These are phyloP conservation scores for Nitzschia sp. DNA, from an alignment of 108 stramenopile species.

Conservation along the genomic window DNA sequence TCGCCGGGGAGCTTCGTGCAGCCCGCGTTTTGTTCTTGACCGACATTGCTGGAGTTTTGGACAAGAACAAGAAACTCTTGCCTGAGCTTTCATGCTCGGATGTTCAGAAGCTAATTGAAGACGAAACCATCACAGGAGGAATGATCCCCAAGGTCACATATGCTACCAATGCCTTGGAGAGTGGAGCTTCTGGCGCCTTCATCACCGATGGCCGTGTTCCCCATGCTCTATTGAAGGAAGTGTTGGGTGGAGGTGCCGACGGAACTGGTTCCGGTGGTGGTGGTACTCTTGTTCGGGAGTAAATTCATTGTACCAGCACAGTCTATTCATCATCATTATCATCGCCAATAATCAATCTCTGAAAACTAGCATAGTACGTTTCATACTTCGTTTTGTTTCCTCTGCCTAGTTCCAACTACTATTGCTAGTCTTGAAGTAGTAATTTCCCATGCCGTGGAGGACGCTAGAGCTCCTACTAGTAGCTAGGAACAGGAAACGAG, in stretches of 20 bases:
- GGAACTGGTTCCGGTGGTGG: slow-evolving; percentile 47
- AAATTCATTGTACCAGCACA: slow-evolving; percentile 1
- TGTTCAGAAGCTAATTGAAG: slow-evolving; percentile 75
- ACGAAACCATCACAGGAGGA: slow-evolving; percentile 93
- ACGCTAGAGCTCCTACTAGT: no score
- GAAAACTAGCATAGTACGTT: no score
- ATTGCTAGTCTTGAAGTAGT: no score
- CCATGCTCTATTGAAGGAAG: slow-evolving; percentile 81
- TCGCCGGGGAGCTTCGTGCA: slow-evolving; percentile 88
- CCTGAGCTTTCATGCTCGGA: slow-evolving; percentile 61
- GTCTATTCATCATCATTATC: no score
- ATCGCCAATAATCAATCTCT: no score
- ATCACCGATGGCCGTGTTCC: slow-evolving; percentile 89
- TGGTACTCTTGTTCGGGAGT: slow-evolving; percentile 53
- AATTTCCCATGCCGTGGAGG: no score
- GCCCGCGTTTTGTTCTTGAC: slow-evolving; percentile 91
- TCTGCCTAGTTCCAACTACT: no score
- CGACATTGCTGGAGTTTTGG: slow-evolving; percentile 94
- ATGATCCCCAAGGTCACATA: slow-evolving; percentile 94
- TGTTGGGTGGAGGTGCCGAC: slow-evolving; percentile 55
- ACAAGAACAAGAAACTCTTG: slow-evolving; percentile 87
- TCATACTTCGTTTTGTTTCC: no score
- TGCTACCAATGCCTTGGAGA: slow-evolving; percentile 81
- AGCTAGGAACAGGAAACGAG: no score
- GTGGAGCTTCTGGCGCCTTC: slow-evolving; percentile 78